Evolutionary conservation across 495 filamentous ascomycete species (phyloP).

Genomic region (Penicillium maclennaniae): DNA sequence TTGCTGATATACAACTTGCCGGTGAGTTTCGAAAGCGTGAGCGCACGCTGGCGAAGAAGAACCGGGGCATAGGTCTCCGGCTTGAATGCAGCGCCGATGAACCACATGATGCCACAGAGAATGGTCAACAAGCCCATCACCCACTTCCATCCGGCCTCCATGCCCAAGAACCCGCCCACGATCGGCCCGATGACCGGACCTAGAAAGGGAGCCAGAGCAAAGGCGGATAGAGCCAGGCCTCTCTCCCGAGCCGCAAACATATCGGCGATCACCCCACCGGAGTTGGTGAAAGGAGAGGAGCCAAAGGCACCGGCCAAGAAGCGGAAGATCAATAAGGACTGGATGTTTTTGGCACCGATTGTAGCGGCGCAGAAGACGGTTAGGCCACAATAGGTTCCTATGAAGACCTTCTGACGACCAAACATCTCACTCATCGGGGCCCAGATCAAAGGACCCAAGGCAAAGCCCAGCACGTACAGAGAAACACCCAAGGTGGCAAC

Average conservation of each 20-base stretch:
- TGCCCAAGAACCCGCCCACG: conserved; percentile 53
- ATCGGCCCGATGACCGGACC: conserved; percentile 56
- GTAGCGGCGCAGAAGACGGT: conserved; percentile 62
- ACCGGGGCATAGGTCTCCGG: conserved; percentile 56
- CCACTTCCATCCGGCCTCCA: conserved; percentile 57
- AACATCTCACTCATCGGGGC: conserved; percentile 62
- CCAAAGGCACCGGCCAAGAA: conserved; percentile 74
- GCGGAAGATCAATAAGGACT: conserved; percentile 60
- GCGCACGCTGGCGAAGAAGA: conserved; percentile 46
- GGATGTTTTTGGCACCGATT: conserved; percentile 54
- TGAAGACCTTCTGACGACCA: conserved; percentile 63
- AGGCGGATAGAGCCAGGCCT: conserved; percentile 57
- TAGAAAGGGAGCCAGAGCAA: conserved; percentile 59
- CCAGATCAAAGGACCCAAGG: conserved; percentile 53
- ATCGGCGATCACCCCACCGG: conserved; percentile 65
- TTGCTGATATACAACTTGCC: conserved; percentile 47
- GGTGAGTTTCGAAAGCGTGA: conserved; percentile 43
- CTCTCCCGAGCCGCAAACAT: conserved; percentile 58
- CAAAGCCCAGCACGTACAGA: conserved; percentile 69
- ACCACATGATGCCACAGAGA: conserved; percentile 46
- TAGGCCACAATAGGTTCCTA: conserved; percentile 56
- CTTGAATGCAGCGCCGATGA: conserved; percentile 40
- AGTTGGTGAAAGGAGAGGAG: conserved; percentile 62
- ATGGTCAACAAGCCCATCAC: conserved; percentile 50
- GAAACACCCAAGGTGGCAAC: conserved; percentile 61